Conservation (phyloP, 148 eudicot genomes). For the Amaranthus palmeri region DNA sequence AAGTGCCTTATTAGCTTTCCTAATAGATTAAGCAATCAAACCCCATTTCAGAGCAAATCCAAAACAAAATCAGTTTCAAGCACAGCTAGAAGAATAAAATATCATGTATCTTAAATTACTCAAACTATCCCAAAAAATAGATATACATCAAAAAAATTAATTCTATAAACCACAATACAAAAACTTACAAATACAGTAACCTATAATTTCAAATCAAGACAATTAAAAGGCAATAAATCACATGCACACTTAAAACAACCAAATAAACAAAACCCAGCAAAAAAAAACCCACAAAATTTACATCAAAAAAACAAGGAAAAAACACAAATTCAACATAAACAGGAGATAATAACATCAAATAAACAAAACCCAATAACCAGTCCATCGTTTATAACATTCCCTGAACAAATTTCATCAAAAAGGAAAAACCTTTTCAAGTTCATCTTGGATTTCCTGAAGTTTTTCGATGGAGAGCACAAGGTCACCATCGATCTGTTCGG, state of each 20-base stretch:
- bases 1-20: neutral
- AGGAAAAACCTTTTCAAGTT: conserved; percentile 66
- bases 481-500: conserved; percentile 50
- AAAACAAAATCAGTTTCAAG: neutral
- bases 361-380: conserved; percentile 1
- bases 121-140: neutral
- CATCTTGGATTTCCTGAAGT: conserved; percentile 90
- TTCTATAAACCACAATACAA: neutral
- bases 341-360: neutral
- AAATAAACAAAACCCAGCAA: neutral
- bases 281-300: neutral
- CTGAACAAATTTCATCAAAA: neutral
- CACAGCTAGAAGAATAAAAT: neutral
- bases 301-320: neutral
- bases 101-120: neutral
- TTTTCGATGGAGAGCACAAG: conserved; percentile 71
- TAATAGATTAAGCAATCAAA: neutral
- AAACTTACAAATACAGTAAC: no score
- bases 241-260: neutral
- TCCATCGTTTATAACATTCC: neutral
- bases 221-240: neutral
- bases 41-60: neutral
- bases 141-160: neutral
- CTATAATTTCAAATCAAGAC: no score
- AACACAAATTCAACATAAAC: neutral